Conservation (phyloP, 2,329 filamentous ascomycete species). For the Pestalotiopsis sp. region DNA sequence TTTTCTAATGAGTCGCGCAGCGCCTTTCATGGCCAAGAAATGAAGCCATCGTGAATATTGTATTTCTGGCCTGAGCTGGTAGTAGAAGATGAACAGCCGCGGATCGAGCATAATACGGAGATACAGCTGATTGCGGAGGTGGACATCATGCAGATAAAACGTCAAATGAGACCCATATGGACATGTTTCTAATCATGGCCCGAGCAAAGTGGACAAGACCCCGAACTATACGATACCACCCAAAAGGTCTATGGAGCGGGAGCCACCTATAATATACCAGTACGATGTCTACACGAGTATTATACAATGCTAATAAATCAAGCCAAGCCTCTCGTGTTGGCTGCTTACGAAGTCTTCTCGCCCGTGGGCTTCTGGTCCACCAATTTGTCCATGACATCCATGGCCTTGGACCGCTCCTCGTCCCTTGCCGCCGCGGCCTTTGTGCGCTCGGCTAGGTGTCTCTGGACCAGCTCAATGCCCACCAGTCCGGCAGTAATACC, state of each 20-base stretch:
- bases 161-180: not conserved
- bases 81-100: too few relatives aligned
- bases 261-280: not conserved
- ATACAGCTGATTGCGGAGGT: too few relatives aligned
- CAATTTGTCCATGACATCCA: constrained; percentile 22
- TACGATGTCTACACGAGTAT: not conserved
- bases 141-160: not conserved
- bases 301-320: not conserved
- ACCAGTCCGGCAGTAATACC: constrained; percentile 51
- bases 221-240: not conserved
- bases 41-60: not conserved
- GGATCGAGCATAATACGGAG: too few relatives aligned
- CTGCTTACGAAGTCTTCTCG: not conserved
- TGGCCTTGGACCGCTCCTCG: constrained; percentile 23
- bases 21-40: not conserved
- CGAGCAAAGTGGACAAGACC: not conserved
- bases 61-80: too few relatives aligned
- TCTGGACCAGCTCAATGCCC: constrained; percentile 39
- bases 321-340: not conserved
- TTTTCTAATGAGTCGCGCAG: not conserved
- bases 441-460: constrained; percentile 29
- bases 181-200: not conserved
- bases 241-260: not conserved
- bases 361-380: constrained; percentile 5
- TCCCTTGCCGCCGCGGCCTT: constrained; percentile 24